phyloP scores from a whole-genome alignment of 73 alveolate genomes.

The Paramecium sexaurelia region DNA sequence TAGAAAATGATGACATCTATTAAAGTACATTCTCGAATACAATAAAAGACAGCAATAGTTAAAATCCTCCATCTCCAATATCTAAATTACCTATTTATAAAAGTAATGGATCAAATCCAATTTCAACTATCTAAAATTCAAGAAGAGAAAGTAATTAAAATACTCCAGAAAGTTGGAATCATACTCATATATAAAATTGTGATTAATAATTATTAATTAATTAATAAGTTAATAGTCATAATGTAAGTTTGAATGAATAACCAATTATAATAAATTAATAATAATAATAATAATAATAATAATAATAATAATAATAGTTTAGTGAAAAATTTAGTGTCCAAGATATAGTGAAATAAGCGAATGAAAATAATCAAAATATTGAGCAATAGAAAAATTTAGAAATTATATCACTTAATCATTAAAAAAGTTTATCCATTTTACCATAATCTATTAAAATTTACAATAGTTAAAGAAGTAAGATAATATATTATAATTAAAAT shows the following conservation, averaged over 20 bases:
- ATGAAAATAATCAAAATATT: background rate
- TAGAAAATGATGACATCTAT: conserved; percentile 40
- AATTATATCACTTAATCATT: background rate
- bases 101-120: conserved; percentile 44
- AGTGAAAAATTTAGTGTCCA: background rate
- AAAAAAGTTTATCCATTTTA: background rate
- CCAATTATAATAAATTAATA: background rate
- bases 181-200: background rate
- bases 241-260: conserved; percentile 19
- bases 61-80: conserved; percentile 22
- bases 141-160: conserved; percentile 35
- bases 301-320: background rate
- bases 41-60: background rate
- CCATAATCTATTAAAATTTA: background rate
- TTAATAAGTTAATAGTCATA: background rate
- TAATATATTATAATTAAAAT: background rate
- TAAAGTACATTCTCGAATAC: conserved; percentile 37
- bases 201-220: background rate
- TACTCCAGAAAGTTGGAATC: conserved; percentile 58
- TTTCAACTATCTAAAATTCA: conserved; percentile 6
- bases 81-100: background rate
- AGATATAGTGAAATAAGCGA: background rate
- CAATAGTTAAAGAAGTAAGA: background rate
- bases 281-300: too few relatives aligned
- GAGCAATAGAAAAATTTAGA: background rate